Evolutionary conservation across 1,284 basidiomycete genomes (phyloP).

Genomic region (Ustilago trichophora): DNA sequence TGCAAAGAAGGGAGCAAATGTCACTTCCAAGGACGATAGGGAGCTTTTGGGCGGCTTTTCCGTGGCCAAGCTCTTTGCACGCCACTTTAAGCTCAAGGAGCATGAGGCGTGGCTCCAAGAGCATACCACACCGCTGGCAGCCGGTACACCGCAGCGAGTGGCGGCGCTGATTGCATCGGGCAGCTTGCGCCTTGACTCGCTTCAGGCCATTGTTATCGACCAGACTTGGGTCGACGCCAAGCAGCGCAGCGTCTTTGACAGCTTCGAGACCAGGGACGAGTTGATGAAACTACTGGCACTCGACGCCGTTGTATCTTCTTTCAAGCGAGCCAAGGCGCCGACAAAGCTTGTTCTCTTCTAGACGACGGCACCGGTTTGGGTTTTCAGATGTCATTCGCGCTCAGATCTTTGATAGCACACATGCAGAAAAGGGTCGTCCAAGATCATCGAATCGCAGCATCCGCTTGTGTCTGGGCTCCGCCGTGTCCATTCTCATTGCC

Average conservation of each 20-base stretch:
- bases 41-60: constrained; percentile 30
- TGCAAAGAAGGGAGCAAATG: constrained; percentile 10
- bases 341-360: constrained; percentile 46
- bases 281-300: constrained; percentile 47
- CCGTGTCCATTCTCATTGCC: too few relatives aligned
- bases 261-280: constrained; percentile 58
- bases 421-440: too few relatives aligned
- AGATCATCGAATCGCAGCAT: too few relatives aligned
- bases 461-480: too few relatives aligned
- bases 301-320: constrained; percentile 21
- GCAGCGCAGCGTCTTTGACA: constrained; percentile 57
- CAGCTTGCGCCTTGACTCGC: constrained; percentile 45
- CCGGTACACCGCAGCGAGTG: constrained; percentile 60
- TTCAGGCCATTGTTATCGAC: constrained; percentile 52
- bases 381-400: too few relatives aligned
- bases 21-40: constrained; percentile 13
- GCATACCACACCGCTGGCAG: constrained; percentile 52
- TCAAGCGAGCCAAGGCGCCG: constrained; percentile 17
- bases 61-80: constrained; percentile 63
- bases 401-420: too few relatives aligned
- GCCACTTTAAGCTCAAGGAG: constrained; percentile 62
- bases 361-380: too few relatives aligned
- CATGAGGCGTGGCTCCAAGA: constrained; percentile 53
- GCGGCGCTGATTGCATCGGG: constrained; percentile 45
- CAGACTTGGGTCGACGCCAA: constrained; percentile 60